Conservation (phyloP, 2,329 filamentous ascomycete genomes). For the Claviceps cyperi region DNA sequence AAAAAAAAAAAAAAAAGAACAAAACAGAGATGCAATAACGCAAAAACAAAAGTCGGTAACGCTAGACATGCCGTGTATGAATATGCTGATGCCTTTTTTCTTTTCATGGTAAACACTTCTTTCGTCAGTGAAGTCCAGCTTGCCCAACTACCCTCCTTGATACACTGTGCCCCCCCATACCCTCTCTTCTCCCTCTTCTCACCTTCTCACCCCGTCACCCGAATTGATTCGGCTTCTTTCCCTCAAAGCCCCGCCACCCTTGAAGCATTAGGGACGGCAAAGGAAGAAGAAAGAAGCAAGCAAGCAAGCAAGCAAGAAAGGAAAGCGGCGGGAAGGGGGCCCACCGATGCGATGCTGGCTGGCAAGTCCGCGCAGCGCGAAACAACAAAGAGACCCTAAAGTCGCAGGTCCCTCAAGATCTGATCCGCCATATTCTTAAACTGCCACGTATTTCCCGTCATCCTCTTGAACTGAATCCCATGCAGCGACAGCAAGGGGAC, state of each 20-base stretch:
- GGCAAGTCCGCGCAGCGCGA: too few species aligned
- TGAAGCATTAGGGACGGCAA: too few species aligned
- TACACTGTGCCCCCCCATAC: too few species aligned
- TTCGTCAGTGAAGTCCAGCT: too few species aligned
- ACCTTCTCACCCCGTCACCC: too few species aligned
- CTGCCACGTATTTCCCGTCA: conserved; percentile 92
- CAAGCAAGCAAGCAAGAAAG: background rate
- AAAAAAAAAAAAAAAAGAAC: too few species aligned
- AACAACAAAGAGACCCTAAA: conserved; percentile 35
- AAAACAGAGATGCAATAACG: too few species aligned
- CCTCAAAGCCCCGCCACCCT: too few species aligned
- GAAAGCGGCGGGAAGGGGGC: background rate
- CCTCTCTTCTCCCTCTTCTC: too few species aligned
- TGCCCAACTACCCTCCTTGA: background rate
- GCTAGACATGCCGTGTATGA: conserved; percentile 11
- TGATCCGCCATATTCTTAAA: conserved; percentile 98
- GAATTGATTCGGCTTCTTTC: too few species aligned
- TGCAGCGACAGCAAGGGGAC: conserved; percentile 85
- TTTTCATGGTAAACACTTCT: background rate
- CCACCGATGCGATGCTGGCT: background rate
- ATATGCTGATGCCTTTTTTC: conserved; percentile 4
- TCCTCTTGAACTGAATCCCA: conserved; percentile 95
- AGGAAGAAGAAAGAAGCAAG: too few species aligned
- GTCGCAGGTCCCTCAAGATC: conserved; percentile 71
- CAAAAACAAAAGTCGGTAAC: background rate